Base-by-base conservation (phyloP, 768 basidiomycete species). In the Tricholoma bakamatsutake region DNA sequence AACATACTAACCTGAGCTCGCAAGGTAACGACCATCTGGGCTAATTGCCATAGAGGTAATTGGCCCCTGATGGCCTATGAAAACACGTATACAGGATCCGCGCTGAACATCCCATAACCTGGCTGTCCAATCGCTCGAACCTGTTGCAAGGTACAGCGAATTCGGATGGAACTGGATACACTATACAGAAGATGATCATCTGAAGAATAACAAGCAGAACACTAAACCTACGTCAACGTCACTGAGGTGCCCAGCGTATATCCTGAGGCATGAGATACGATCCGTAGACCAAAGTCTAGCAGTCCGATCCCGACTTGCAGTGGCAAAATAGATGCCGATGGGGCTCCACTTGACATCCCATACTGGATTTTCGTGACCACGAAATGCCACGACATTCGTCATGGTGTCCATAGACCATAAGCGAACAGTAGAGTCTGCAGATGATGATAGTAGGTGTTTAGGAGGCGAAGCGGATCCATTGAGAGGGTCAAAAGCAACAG, bases 331-430 rank as follows among this genome's bases (percentile, higher is more conserved):
- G n/a, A 95, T 84, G 4, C 97, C 95, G 78, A 93, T 86, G 9
- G 97, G 96, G 64, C 92, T 95, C 97, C 97, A 99, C 67, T 98
- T 88, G 11, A 96, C 94, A 63, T 98, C 97, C 97, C 97, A 99
- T 0, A 99, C 87, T 0, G 97, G 94, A 69, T 97, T 95, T 66
- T 95, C 88, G 63, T 99, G 97, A 0, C 97, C 96, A 33, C 93
- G 82, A 67, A 94, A 99, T 5, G 88, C 94, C 17, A 94, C 94
- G 9, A 98, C 73, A 63, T 97, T 97, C 13, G 90, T 83, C 80
- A 93, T 84, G 0, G 96, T 97, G 59, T 98, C 93, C 70, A 98
- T 74, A 5, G 93, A 96, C 97, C 97, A 99, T 17, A 99, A 72
- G 11, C 97, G 84, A 42, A 87, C 75, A 0, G 96, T 95, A 1